A percentile compares a stretch with the other conserved stretches of the same genome.
Conservation (phyloP, 306 rosid species). For the Cucumis sativus region Cucumber_9930_V3 NC_026656.2:10998001-10998500, state of each 20-base stretch:
- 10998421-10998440: not conserved
- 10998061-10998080: too few relatives aligned
- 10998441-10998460: not conserved
- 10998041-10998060: too few relatives aligned
- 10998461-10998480: not conserved
- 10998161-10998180: not conserved
- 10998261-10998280: not conserved
- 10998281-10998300: too few relatives aligned
- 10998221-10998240: not conserved
- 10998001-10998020: too few relatives aligned
- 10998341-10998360: not conserved
- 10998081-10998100: not conserved
- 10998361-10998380: not conserved
- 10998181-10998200: not conserved
- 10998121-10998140: not conserved
- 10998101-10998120: not conserved
- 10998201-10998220: not conserved
- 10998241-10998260: not conserved
- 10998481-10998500: not conserved
- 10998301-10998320: not conserved
- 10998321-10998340: not conserved
- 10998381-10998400: not conserved
- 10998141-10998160: not conserved
- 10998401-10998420: conserved; percentile 4
- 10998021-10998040: too few relatives aligned